phyloP scores from a whole-genome alignment of 1,284 basidiomycete species.

The Ustilago xerochloae region DNA sequence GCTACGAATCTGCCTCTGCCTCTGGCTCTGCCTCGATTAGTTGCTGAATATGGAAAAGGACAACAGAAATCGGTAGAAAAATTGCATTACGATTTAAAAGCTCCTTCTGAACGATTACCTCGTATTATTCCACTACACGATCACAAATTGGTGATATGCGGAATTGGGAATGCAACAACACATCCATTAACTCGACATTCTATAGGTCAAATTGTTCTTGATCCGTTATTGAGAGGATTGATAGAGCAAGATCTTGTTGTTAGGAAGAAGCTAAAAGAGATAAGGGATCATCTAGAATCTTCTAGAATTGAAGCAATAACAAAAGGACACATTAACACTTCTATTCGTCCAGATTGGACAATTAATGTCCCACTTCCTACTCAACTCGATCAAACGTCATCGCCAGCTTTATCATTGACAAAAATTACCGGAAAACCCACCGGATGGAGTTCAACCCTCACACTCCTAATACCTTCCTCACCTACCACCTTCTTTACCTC shows the following conservation, averaged over 20 bases:
- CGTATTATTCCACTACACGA: not conserved
- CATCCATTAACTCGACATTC: constrained; percentile 41
- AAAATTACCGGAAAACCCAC: not conserved
- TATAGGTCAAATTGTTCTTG: constrained; percentile 39
- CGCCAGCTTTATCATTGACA: not conserved
- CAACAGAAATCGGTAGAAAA: constrained; percentile 22
- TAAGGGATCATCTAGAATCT: constrained; percentile 9
- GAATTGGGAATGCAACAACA: constrained; percentile 37
- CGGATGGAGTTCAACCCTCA: not conserved
- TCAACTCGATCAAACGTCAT: no score
- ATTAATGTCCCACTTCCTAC: not conserved
- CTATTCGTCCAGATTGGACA: constrained; percentile 6
- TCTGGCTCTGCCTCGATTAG: constrained; percentile 14
- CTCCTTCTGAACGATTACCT: constrained; percentile 16
- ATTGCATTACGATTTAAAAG: constrained; percentile 4
- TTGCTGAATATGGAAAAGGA: constrained; percentile 46
- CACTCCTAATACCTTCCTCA: constrained; percentile 3
- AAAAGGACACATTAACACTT: not conserved
- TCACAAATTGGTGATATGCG: constrained; percentile 25
- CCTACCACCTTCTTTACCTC: not conserved
- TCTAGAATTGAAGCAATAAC: not conserved
- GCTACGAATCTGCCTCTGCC: no score
- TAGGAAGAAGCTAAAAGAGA: not conserved
- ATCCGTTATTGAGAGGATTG: constrained; percentile 13
- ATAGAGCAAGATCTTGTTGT: not conserved